phyloP scores from a whole-genome alignment of 73 alveolate genomes.

The Paramecium caudatum region DNA sequence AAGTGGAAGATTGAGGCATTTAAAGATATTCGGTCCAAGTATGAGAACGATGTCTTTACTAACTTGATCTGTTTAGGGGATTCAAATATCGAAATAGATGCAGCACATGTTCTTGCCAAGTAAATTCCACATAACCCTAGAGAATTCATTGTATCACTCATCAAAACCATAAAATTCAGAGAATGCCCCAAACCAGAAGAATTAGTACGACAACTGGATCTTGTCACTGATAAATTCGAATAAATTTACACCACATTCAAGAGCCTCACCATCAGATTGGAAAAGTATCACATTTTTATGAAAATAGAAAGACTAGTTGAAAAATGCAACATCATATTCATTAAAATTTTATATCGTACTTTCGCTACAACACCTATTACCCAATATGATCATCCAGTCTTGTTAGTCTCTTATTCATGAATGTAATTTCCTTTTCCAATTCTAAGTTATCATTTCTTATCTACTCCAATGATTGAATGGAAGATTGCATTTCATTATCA shows the following conservation, averaged over 20 bases:
- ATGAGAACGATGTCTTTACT: slow-evolving; percentile 89
- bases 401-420: background rate
- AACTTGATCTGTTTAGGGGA: slow-evolving; percentile 99
- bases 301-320: background rate
- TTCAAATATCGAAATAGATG: slow-evolving; percentile 99
- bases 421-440: background rate
- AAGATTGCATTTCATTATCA: background rate
- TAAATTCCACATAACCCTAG: slow-evolving; percentile 75
- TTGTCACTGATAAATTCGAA: slow-evolving; percentile 96
- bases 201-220: slow-evolving; percentile 92
- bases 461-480: background rate
- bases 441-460: background rate
- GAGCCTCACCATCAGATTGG: slow-evolving; percentile 95
- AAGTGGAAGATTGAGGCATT: slow-evolving; percentile 97
- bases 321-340: too few relatives aligned
- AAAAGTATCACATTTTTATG: slow-evolving; percentile 77
- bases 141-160: slow-evolving; percentile 84
- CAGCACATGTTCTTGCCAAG: slow-evolving; percentile 97
- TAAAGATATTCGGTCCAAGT: slow-evolving; percentile 87
- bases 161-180: slow-evolving; percentile 98
- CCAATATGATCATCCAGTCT: slow-evolving; percentile 41
- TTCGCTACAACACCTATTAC: background rate
- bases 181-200: slow-evolving; percentile 99
- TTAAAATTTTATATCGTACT: slow-evolving; percentile 21
- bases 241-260: slow-evolving; percentile 93